A percentile compares a stretch with the other conserved stretches of the same genome.
Evolutionary conservation across 441 rosid species (phyloP).

Genomic region (Pelargonium fulgidum): DNA sequence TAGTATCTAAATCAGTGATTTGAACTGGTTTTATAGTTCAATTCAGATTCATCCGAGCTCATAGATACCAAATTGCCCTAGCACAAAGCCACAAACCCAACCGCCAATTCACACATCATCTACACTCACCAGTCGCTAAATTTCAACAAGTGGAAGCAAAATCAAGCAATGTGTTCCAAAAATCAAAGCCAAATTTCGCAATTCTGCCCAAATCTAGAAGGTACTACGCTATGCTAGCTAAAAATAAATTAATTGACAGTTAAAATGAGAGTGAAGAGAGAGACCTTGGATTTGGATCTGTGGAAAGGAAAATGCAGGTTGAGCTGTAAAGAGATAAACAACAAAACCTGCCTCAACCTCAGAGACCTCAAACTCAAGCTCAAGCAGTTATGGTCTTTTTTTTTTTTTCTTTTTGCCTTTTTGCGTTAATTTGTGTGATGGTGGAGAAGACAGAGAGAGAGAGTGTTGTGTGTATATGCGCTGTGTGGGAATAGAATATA

Average conservation of each 20-base stretch:
- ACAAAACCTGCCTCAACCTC: not conserved
- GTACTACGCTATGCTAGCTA: not conserved
- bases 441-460: constrained; percentile 8
- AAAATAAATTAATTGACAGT: not conserved
- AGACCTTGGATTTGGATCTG: constrained; percentile 9
- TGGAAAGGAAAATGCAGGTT: not conserved
- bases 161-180: not conserved
- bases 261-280: not conserved
- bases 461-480: constrained; percentile 1
- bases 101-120: too few species aligned
- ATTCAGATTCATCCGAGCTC: not conserved
- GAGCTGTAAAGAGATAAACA: not conserved
- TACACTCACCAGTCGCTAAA: not conserved
- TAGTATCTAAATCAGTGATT: not conserved
- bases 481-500: constrained; percentile 1
- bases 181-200: constrained; percentile 1
- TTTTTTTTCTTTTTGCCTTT: not conserved
- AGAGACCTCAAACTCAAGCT: not conserved
- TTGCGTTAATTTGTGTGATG: constrained; percentile 1
- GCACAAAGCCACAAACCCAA: too few species aligned
- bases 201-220: not conserved
- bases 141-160: not conserved
- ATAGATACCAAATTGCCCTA: too few species aligned
- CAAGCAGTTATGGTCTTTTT: not conserved
- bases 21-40: not conserved